A percentile compares a stretch with the other conserved stretches of the same genome.
phyloP scores from a whole-genome alignment of 164 flowering plant genomes.

The Aristolochia californica region DNA sequence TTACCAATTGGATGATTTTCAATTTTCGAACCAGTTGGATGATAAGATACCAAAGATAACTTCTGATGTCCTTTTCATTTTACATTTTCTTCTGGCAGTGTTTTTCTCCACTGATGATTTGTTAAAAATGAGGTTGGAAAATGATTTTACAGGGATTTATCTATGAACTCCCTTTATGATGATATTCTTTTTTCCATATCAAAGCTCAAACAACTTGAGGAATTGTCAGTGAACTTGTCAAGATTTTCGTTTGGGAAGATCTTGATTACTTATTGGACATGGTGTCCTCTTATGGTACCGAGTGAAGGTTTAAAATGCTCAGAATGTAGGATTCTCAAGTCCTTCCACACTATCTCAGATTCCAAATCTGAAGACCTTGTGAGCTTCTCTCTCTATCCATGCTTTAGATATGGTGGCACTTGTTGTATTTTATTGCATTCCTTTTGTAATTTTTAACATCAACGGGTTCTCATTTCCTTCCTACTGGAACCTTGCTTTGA shows the following conservation, averaged over 20 bases:
- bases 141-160: constrained; percentile 49
- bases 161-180: constrained; percentile 59
- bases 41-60: too few relatives aligned
- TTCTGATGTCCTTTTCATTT: background rate
- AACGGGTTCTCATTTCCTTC: background rate
- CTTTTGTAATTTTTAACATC: background rate
- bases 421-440: background rate
- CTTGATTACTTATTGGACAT: background rate
- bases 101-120: background rate
- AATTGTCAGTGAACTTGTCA: constrained; percentile 56
- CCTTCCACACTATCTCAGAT: constrained; percentile 84
- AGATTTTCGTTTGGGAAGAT: too few relatives aligned
- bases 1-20: too few relatives aligned
- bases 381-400: constrained; percentile 10
- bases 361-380: constrained; percentile 81
- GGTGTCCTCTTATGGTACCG: background rate
- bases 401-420: background rate
- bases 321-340: constrained; percentile 50
- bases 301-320: background rate
- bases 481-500: constrained; percentile 69
- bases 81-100: background rate
- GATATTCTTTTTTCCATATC: constrained; percentile 82
- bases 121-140: background rate
- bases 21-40: too few relatives aligned
- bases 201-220: constrained; percentile 70